These are phyloP conservation scores for Candida insectorum DNA, from an alignment of 805 yeast genomes.

Conservation along the genomic window DNA sequence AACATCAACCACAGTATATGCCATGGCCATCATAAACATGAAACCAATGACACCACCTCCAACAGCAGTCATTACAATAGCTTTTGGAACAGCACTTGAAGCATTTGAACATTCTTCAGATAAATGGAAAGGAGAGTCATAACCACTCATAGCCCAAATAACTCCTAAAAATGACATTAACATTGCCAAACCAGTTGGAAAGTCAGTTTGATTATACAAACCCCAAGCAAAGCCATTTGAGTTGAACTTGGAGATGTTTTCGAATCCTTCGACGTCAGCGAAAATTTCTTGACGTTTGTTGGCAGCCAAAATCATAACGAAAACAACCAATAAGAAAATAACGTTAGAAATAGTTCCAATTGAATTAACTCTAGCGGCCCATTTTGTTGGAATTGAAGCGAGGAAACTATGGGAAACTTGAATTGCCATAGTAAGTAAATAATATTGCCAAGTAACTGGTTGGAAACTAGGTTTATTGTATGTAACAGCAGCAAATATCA, in stretches of 20 bases:
- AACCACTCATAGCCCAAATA: conserved; percentile 72
- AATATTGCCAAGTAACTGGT: conserved; percentile 48
- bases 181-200: conserved; percentile 59
- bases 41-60: conserved; percentile 57
- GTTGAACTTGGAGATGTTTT: conserved; percentile 44
- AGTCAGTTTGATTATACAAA: conserved; percentile 55
- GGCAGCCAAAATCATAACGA: conserved; percentile 52
- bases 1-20: conserved; percentile 56
- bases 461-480: conserved; percentile 36
- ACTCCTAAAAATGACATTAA: conserved; percentile 59
- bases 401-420: conserved; percentile 45
- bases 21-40: conserved; percentile 55
- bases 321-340: conserved; percentile 47
- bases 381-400: conserved; percentile 52
- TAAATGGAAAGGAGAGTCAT: conserved; percentile 71
- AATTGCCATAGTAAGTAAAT: conserved; percentile 50
- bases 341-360: conserved; percentile 49
- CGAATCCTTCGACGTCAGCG: conserved; percentile 11
- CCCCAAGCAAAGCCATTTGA: conserved; percentile 50
- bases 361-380: conserved; percentile 50
- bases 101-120: conserved; percentile 73
- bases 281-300: conserved; percentile 38
- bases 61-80: conserved; percentile 56
- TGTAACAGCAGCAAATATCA: conserved; percentile 51
- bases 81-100: conserved; percentile 60